Evolutionary conservation across 1,284 basidiomycete species (phyloP), one percentile per base, ranked within the genome.

Genomic region (Moesziomyces sp.): DNA sequence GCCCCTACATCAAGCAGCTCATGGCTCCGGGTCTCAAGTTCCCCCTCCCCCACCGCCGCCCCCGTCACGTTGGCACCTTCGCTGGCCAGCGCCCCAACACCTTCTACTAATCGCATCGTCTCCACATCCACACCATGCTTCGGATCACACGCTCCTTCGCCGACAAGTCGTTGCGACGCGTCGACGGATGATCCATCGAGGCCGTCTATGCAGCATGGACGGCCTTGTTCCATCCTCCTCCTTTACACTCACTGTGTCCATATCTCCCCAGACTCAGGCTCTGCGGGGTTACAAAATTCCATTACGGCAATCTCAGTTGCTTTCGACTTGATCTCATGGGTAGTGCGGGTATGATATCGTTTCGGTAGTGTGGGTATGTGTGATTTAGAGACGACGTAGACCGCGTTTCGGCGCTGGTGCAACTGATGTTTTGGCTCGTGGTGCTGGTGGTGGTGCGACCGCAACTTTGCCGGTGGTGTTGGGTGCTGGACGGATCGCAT

Each of bases 1-100:
- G 85, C 52, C 81, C 86, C 38, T 97, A 97, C 89, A 95, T 97
- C 89, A 97, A 93, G 88, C 97, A 99, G 87, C 90, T 99, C 84
- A 87, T 97, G 81, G 87, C 87, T 56, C 94, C 94, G 76, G 88
- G 89, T 79, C 92, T 99, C 88, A 94, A 91, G 87, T 99, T 99
- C 94, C 96, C 97, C 77, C 91, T 99, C 58, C 94, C 96, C 71
- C 97, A 98, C 88, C 92, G 96, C 71, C 85, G 85, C 64, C 74
- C 84, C 72, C 82, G 83, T 68, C 81, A 83, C 61, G 80, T 82
- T 60, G 83, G 82, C 62, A 82, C 80, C 62, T 86, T 85, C 80
- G 81, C 84, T 35, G 86, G 84, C 53, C 80, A 83, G 72, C 81
- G 86, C 51, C 86, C 86, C 33, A 83, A 85, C 53, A 86, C 86